Base-by-base conservation (phyloP, 2,329 filamentous ascomycete species). In the Diaporthe longicolla region DNA sequence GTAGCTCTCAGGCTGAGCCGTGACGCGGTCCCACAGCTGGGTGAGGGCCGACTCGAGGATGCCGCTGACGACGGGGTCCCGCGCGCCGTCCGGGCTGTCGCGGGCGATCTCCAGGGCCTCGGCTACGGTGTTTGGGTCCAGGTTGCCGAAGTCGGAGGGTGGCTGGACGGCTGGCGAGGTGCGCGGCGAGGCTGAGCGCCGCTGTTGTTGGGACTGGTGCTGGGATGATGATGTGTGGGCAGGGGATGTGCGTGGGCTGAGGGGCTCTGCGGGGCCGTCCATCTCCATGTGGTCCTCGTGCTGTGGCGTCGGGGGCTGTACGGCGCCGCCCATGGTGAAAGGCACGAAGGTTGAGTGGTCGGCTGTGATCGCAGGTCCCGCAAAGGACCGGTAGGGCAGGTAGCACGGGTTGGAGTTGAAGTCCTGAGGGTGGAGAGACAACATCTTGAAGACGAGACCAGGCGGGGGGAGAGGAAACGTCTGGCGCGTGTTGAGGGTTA, bases 61-160 rank as follows among this genome's bases (percentile, higher is more conserved):
- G 75, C 86, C 85, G 79, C 86, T 87, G 73, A 95, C 88, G 70
- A 85, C 86, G 10, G 90, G 87, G 79, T 95, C 91, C 70, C 90
- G 85, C 21, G 86, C 85, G 73, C 91, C 92, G 75, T 92, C 91
- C 74, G 92, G 89, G 80, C 88, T 92, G 81, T 95, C 93, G 76
- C 94, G 90, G 19, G 93, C 94, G 74, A 93, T 89, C 79, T 95
- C 92, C 71, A 97, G 87, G 32, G 94, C 94, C 81, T 92, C 88
- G 75, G 90, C 86, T 72, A 95, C 89, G 71, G 66, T 77, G 66
- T 71, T 73, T 17, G 72, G 61, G 26, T 70, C 70, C 26, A 71
- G 68, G 57, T 43, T 71, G 45, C 54, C 52, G 48, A 70, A 57
- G 70, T 68, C 45, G 70, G 73, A n/a, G 52, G 76, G 59, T 65